Conservation (phyloP, 371 early-diverging fungal species). For the Mucor saturninus region DNA sequence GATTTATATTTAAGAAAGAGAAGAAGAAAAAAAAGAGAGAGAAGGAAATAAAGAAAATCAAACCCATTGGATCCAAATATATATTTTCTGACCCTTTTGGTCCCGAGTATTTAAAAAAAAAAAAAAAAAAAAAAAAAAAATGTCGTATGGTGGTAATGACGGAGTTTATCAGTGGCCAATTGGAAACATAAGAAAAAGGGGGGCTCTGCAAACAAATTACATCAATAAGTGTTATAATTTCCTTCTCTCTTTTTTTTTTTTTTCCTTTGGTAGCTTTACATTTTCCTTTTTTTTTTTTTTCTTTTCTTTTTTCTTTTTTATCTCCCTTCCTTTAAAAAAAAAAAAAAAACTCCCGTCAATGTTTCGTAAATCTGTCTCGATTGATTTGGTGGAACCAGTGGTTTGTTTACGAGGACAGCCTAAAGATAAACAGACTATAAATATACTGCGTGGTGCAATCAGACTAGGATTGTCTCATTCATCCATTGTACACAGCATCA, state of each 20-base stretch:
- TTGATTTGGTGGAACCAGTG: slow-evolving; percentile 46
- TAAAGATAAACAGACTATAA: slow-evolving; percentile 38
- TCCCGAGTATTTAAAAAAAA: slow-evolving; percentile 12
- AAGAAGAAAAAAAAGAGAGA: slow-evolving; percentile 1
- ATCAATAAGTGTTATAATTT: background rate
- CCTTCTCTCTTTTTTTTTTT: background rate
- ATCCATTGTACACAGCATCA: slow-evolving; percentile 32
- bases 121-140: slow-evolving; percentile 11
- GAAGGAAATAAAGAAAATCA: slow-evolving; percentile 7
- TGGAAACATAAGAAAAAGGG: background rate
- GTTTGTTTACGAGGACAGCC: slow-evolving; percentile 43
- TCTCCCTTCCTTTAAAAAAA: background rate
- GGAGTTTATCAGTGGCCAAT: slow-evolving; percentile 12
- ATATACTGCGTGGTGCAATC: slow-evolving; percentile 43
- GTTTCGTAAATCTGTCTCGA: slow-evolving; percentile 44
- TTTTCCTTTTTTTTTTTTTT: slow-evolving; percentile 18
- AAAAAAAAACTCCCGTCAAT: slow-evolving; percentile 9
- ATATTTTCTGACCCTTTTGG: background rate
- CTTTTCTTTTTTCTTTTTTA: background rate
- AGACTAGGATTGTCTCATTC: slow-evolving; percentile 31
- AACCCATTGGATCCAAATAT: slow-evolving; percentile 16
- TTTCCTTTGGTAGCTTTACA: background rate
- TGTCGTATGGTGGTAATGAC: slow-evolving; percentile 6
- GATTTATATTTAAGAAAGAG: slow-evolving; percentile 6
- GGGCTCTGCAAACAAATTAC: background rate